A percentile compares a stretch with the other conserved stretches of the same genome.
Conservation (phyloP, 306 rosid species). For the Vachellia collinsii region DNA sequence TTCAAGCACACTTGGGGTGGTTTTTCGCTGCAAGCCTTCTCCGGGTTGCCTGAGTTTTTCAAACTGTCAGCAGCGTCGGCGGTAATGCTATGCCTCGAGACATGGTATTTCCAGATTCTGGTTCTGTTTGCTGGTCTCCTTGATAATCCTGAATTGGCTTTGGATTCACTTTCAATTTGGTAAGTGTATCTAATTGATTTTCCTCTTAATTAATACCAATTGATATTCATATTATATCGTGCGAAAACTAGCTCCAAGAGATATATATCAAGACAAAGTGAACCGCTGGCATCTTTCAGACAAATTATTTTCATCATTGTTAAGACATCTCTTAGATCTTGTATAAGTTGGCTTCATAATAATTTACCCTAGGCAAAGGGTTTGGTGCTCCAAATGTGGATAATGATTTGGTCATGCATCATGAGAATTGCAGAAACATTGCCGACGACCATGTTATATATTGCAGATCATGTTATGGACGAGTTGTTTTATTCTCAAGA, state of each 20-base stretch:
- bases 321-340: neutral
- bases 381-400: neutral
- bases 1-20: neutral
- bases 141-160: conserved; percentile 8
- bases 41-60: neutral
- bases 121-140: neutral
- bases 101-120: conserved; percentile 15
- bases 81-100: conserved; percentile 12
- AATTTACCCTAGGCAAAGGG: neutral
- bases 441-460: no score
- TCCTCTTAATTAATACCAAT: neutral
- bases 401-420: neutral
- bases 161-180: conserved; percentile 11
- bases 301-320: neutral
- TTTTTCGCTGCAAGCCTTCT: neutral
- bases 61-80: conserved; percentile 1
- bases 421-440: no score
- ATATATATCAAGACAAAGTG: neutral
- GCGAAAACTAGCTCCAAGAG: neutral
- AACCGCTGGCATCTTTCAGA: neutral
- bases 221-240: neutral
- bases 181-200: neutral
- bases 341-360: neutral
- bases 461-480: neutral
- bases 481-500: neutral